Evolutionary conservation across 2,329 filamentous ascomycete genomes (phyloP).

Genomic region (Apiospora marii): DNA sequence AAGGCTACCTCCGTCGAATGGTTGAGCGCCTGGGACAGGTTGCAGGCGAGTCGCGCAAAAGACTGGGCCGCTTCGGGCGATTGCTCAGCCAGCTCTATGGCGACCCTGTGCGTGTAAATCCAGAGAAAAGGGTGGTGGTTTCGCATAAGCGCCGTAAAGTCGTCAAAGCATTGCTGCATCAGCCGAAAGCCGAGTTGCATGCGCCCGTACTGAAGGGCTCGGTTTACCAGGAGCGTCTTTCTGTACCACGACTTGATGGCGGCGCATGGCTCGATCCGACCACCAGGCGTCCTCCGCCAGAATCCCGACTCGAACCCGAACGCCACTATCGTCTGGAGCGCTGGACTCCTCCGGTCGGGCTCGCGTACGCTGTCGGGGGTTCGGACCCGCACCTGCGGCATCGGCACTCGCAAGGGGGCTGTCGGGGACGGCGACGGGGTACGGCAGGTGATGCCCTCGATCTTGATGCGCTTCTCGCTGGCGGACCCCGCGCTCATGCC

Average conservation of each 20-base stretch:
- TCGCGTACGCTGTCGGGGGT: background rate
- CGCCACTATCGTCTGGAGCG: background rate
- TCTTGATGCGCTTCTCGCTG: conserved; percentile 2
- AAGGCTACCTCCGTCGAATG: background rate
- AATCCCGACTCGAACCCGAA: conserved; percentile 1
- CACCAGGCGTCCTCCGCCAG: background rate
- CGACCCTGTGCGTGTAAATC: background rate
- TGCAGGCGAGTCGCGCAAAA: background rate
- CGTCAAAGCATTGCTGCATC: conserved; percentile 15
- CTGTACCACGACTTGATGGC: background rate
- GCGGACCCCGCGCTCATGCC: background rate
- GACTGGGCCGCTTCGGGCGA: background rate
- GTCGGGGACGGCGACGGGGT: background rate
- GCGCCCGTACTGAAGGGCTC: background rate
- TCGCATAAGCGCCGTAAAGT: conserved; percentile 3
- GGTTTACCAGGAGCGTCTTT: background rate
- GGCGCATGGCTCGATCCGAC: background rate
- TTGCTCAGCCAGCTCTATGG: background rate
- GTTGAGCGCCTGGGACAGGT: background rate
- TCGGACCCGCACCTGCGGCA: background rate
- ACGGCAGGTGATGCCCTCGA: conserved; percentile 15
- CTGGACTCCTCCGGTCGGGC: background rate
- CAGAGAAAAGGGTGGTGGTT: background rate
- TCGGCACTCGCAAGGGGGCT: background rate
- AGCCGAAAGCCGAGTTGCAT: conserved; percentile 6